Base-by-base conservation (phyloP, 2,329 filamentous ascomycete species). In the Pseudohalonectria lignicola region DNA sequence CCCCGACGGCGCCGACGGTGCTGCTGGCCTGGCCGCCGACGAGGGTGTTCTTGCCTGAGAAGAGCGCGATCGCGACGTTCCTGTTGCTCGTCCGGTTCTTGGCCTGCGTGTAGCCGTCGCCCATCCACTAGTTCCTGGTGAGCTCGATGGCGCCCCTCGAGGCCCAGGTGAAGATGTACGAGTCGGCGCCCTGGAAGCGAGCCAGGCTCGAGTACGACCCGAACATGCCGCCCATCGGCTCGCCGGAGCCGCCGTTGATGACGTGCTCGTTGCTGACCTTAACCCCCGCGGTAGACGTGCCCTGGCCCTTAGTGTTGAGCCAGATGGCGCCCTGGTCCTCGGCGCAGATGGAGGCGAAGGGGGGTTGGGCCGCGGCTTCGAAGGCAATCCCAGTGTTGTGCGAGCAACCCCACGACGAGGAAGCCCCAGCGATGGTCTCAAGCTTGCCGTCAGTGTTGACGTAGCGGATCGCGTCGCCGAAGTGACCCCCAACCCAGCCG, bases 361-460 rank as follows among this genome's bases (percentile, higher is more conserved):
- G 75, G 15, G 67, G 59, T 12, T 61, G 66, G 36, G 76, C 72
- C 16, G 74, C 72, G 15, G 67, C 71, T 51, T 77, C 75, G 39
- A 79, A 68, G 5, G 72, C 74, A 39, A 79, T 79, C 40, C 75
- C 75, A 1, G 74, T 78, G 57, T 79, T 79, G 62, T 79, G 74
- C 5, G 67, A 74, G 60, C 75, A 79, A 15, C 74, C 75, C 65
- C 73, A 79, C 12, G 63, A 60, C 40, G 66, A 73, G 31, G 66
- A 66, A 3, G 74, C 71, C 1, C 71, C 72, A 2, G 52, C 35
- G 42, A 76, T 74, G 10, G 54, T 59, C 45, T 69, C 55, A 4
- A 77, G 53, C 7, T 59, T 63, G 11, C 75, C 75, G 15, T 60
- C 56, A 26, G 74, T 65, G 39, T 60, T 68, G 39, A 63, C 40